phyloP scores from a whole-genome alignment of 2,329 filamentous ascomycete genomes.

The Fusarium sp. region DNA sequence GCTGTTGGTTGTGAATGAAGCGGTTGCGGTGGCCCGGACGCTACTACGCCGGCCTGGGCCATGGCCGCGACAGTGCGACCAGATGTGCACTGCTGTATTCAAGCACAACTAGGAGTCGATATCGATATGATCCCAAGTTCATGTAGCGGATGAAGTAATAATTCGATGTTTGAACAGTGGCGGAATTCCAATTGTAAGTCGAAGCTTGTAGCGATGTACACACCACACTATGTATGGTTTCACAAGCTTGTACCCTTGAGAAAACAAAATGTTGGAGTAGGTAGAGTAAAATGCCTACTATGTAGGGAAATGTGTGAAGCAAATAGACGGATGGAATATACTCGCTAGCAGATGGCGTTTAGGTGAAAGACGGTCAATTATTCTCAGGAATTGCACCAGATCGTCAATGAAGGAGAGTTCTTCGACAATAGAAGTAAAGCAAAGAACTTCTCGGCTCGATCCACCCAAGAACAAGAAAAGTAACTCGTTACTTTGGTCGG shows the following conservation, averaged over 20 bases:
- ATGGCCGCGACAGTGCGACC: constrained; percentile 48
- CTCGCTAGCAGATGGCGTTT: constrained; percentile 32
- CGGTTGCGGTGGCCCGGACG: constrained; percentile 49
- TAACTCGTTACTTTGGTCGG: constrained; percentile 33
- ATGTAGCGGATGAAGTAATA: constrained; percentile 24
- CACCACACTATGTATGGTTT: constrained; percentile 35
- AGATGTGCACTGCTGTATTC: constrained; percentile 16
- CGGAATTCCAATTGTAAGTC: constrained; percentile 27
- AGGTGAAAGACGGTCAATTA: constrained; percentile 35
- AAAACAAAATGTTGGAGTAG: constrained; percentile 19
- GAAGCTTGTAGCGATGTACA: constrained; percentile 36
- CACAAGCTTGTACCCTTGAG: constrained; percentile 33
- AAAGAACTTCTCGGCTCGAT: constrained; percentile 34
- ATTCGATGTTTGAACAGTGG: constrained; percentile 28
- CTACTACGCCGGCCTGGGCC: constrained; percentile 50
- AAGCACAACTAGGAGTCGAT: constrained; percentile 16
- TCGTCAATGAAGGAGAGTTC: constrained; percentile 34
- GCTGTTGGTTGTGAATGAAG: constrained; percentile 44
- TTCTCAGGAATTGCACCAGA: constrained; percentile 30
- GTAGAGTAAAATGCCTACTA: constrained; percentile 26
- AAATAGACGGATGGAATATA: constrained; percentile 29
- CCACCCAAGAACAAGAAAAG: constrained; percentile 31
- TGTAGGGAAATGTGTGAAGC: constrained; percentile 31
- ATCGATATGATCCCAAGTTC: constrained; percentile 23
- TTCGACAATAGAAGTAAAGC: constrained; percentile 30